Conservation (phyloP, 129 eudicot genomes). For the Cynara cardunculus region DNA sequence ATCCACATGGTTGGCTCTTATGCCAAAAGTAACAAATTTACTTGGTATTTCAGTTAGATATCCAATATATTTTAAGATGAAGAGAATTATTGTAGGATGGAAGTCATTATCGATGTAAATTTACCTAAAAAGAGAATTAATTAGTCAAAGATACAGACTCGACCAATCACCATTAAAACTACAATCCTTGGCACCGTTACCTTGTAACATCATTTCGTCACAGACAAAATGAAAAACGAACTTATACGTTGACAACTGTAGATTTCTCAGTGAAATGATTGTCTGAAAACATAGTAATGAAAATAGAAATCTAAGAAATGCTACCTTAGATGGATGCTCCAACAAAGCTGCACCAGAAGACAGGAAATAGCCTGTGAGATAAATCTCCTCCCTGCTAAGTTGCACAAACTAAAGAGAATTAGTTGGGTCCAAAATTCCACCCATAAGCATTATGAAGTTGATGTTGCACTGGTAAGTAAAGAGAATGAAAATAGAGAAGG, state of each 20-base stretch:
- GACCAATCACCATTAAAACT: constrained; percentile 12
- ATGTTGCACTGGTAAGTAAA: neutral
- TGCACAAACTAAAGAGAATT: constrained; percentile 9
- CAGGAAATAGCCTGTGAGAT: constrained; percentile 31
- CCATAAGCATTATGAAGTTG: neutral
- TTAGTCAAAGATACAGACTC: neutral
- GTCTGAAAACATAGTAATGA: constrained; percentile 1
- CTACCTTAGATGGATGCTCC: constrained; percentile 82
- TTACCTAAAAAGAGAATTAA: neutral
- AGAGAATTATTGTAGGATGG: neutral
- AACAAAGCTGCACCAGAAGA: constrained; percentile 69
- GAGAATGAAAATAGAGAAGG: neutral
- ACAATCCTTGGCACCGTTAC: neutral
- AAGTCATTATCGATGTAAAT: neutral
- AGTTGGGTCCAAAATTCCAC: constrained; percentile 15
- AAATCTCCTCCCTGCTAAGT: constrained; percentile 45
- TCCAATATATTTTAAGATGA: neutral
- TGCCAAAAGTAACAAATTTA: constrained; percentile 5
- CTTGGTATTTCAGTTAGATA: neutral
- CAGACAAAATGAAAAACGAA: neutral
- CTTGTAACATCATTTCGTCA: neutral
- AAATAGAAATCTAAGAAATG: neutral
- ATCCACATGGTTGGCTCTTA: constrained; percentile 24
- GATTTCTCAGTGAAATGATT: constrained; percentile 1
- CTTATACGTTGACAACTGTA: constrained; percentile 5